A percentile compares a stretch with the other conserved stretches of the same genome.
These are phyloP conservation scores for Clonostachys sp. DNA, from an alignment of 2,329 filamentous ascomycete species.

Conservation along the genomic window DNA sequence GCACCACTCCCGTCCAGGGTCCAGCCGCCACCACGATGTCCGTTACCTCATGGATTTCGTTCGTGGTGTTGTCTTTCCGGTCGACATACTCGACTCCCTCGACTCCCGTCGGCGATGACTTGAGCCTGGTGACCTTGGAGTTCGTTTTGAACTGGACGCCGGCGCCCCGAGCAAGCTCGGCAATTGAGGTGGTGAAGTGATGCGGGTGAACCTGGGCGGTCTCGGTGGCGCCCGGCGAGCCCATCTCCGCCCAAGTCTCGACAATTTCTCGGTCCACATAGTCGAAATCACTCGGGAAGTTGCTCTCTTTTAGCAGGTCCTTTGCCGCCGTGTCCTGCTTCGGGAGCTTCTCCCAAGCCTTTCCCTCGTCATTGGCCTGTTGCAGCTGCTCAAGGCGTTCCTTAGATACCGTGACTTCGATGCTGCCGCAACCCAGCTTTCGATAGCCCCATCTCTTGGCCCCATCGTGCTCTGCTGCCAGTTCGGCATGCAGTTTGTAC, in stretches of 20 bases:
- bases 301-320: constrained; percentile 46
- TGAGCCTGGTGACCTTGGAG: constrained; percentile 63
- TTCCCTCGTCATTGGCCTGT: constrained; percentile 18
- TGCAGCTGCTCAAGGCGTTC: constrained; percentile 24
- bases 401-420: constrained; percentile 31
- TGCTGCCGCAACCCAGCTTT: constrained; percentile 65
- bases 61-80: constrained; percentile 28
- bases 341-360: constrained; percentile 57
- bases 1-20: constrained; percentile 57
- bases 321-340: constrained; percentile 50
- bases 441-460: constrained; percentile 83
- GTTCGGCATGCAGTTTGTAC: constrained; percentile 75
- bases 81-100: constrained; percentile 57
- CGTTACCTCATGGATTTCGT: constrained; percentile 37
- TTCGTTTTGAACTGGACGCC: constrained; percentile 66
- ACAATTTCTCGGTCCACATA: constrained; percentile 73
- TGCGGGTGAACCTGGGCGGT: constrained; percentile 94
- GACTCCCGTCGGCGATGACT: constrained; percentile 43
- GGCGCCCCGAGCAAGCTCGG: constrained; percentile 64
- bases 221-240: constrained; percentile 58
- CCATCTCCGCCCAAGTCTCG: constrained; percentile 76
- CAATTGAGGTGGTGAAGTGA: constrained; percentile 84
- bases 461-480: constrained; percentile 81
- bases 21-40: constrained; percentile 54
- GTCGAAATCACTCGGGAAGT: constrained; percentile 73